These are phyloP conservation scores for Didymella segeticola DNA, from an alignment of 2,329 filamentous ascomycete genomes.

Conservation along the genomic window DNA sequence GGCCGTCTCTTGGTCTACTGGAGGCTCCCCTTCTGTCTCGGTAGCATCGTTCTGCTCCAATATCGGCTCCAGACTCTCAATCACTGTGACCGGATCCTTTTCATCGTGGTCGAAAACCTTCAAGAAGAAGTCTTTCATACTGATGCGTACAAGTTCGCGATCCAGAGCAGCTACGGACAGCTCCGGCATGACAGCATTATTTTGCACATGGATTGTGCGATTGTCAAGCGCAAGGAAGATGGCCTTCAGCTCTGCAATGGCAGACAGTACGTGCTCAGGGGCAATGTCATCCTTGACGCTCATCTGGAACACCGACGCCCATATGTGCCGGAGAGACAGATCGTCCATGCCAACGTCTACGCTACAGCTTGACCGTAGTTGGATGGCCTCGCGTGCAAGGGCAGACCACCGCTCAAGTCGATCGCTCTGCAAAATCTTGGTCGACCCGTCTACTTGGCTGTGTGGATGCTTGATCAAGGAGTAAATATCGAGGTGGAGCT, in stretches of 20 bases:
- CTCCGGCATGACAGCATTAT: slow-evolving; percentile 88
- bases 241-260: slow-evolving; percentile 67
- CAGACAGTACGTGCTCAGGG: slow-evolving; percentile 66
- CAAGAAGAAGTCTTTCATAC: slow-evolving; percentile 95
- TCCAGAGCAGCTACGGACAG: slow-evolving; percentile 85
- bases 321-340: slow-evolving; percentile 67
- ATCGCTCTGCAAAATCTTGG: slow-evolving; percentile 62
- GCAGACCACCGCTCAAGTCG: slow-evolving; percentile 67
- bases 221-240: slow-evolving; percentile 58
- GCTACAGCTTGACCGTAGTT: slow-evolving; percentile 40
- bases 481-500: slow-evolving; percentile 72
- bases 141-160: slow-evolving; percentile 88
- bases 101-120: slow-evolving; percentile 85
- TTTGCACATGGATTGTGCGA: slow-evolving; percentile 69
- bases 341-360: slow-evolving; percentile 43
- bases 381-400: slow-evolving; percentile 63
- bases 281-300: slow-evolving; percentile 62
- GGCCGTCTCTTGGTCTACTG: slow-evolving; percentile 14
- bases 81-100: slow-evolving; percentile 80
- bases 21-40: not conserved
- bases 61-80: slow-evolving; percentile 91
- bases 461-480: slow-evolving; percentile 67
- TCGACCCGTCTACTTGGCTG: slow-evolving; percentile 61
- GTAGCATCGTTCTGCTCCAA: slow-evolving; percentile 66
- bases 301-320: slow-evolving; percentile 69